phyloP scores from a whole-genome alignment of 352 stramenopile species.

The Hyphochytrium catenoides region DNA sequence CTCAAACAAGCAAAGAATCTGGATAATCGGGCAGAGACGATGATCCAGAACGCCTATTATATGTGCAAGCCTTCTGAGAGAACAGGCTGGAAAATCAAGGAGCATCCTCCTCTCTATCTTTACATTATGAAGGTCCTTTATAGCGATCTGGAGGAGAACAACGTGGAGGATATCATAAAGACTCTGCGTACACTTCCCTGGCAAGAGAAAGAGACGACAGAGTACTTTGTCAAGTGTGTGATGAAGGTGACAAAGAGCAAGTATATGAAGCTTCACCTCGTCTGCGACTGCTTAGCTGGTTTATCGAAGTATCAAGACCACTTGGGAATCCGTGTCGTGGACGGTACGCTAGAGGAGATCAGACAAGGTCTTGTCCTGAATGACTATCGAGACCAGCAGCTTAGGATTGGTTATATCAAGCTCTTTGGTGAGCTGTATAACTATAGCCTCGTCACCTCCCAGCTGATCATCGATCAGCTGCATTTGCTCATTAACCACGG shows the following conservation, averaged over 20 bases:
- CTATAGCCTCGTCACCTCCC: constrained; percentile 60
- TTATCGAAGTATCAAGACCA: constrained; percentile 65
- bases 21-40: constrained; percentile 50
- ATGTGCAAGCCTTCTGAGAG: constrained; percentile 68
- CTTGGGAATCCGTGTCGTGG: constrained; percentile 64
- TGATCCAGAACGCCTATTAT: constrained; percentile 77
- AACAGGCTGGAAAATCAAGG: constrained; percentile 35
- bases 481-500: constrained; percentile 85
- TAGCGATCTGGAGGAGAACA: constrained; percentile 40
- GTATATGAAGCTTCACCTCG: constrained; percentile 55
- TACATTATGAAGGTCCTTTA: constrained; percentile 67
- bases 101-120: constrained; percentile 72
- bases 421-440: constrained; percentile 83
- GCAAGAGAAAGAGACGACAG: constrained; percentile 26
- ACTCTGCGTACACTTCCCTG: constrained; percentile 79
- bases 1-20: constrained; percentile 80
- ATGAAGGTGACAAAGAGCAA: constrained; percentile 73
- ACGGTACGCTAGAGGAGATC: constrained; percentile 77
- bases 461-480: constrained; percentile 74
- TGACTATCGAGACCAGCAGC: constrained; percentile 72
- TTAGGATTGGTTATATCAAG: constrained; percentile 71
- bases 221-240: constrained; percentile 57
- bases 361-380: constrained; percentile 64
- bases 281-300: constrained; percentile 63
- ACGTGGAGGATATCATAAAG: constrained; percentile 72